Evolutionary conservation across 2,329 filamentous ascomycete genomes (phyloP).

Genomic region (Colletotrichum godetiae): DNA sequence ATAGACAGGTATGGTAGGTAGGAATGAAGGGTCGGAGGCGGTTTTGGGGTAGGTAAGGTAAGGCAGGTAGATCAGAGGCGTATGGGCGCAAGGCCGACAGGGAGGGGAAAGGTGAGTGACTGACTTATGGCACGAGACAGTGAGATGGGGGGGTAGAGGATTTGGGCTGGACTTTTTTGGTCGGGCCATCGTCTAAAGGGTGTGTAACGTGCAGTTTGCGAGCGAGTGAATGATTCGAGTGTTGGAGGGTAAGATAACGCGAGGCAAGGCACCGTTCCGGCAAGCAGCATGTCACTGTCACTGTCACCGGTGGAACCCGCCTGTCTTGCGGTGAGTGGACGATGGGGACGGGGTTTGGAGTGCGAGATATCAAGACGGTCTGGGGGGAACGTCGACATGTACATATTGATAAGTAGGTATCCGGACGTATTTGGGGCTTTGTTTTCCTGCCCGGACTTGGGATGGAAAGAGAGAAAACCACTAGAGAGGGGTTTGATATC

Average conservation of each 20-base stretch:
- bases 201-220: not conserved
- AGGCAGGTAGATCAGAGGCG: not conserved
- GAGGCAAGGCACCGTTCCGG: not conserved
- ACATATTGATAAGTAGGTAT: not conserved
- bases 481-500: too few species aligned
- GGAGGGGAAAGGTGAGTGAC: conserved; percentile 11
- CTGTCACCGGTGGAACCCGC: not conserved
- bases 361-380: conserved; percentile 13
- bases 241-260: not conserved
- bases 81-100: conserved; percentile 14
- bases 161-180: not conserved
- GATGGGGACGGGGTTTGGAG: not conserved
- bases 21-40: not conserved
- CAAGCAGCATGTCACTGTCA: not conserved
- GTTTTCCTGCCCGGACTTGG: not conserved
- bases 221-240: not conserved
- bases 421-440: too few species aligned
- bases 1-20: not conserved
- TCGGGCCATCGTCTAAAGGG: not conserved
- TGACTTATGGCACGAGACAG: not conserved
- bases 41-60: not conserved
- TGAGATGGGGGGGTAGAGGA: not conserved
- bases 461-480: not conserved
- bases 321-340: conserved; percentile 26
- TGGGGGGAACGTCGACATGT: conserved; percentile 8